Percentiles rank a stretch among this genome's conserved stretches.
Conservation (phyloP, 2,329 filamentous ascomycete species). For the Alternaria sp. region DNA sequence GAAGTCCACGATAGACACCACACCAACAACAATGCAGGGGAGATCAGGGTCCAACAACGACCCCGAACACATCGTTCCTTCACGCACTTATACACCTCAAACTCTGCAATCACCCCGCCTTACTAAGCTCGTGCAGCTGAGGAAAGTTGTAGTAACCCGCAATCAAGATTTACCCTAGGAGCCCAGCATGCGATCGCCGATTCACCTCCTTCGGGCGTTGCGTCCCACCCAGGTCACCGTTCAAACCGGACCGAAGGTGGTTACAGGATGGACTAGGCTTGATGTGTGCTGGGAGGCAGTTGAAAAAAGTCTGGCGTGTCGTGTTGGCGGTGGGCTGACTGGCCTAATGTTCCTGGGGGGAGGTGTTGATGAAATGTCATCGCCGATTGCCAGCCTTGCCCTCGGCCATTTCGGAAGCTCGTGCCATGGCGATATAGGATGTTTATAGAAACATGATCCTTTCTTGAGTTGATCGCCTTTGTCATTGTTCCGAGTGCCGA, state of each 20-base stretch:
- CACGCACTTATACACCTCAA: background rate
- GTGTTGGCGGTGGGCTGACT: background rate
- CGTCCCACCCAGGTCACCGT: background rate
- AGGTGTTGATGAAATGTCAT: conserved; percentile 7
- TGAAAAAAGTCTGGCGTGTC: background rate
- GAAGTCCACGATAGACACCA: conserved; percentile 9
- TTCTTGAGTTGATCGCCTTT: background rate
- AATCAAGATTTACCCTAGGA: conserved; percentile 8
- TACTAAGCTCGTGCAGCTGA: conserved; percentile 2
- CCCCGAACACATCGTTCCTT: background rate
- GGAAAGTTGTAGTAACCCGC: background rate
- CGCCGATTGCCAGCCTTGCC: conserved; percentile 11
- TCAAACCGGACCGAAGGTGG: background rate
- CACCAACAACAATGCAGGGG: background rate
- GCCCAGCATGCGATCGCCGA: conserved; percentile 14
- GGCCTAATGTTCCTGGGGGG: background rate
- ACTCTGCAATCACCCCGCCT: conserved; percentile 5
- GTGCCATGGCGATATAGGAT: background rate
- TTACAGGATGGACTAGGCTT: background rate
- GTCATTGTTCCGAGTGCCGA: background rate
- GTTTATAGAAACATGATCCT: background rate
- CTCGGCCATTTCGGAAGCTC: conserved; percentile 7
- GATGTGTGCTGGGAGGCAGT: background rate
- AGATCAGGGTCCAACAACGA: background rate
- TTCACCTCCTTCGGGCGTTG: background rate